These are phyloP conservation scores for Rhynchospora tenuis DNA, from an alignment of 176 grass and related monocot species.

Conservation along the genomic window DNA sequence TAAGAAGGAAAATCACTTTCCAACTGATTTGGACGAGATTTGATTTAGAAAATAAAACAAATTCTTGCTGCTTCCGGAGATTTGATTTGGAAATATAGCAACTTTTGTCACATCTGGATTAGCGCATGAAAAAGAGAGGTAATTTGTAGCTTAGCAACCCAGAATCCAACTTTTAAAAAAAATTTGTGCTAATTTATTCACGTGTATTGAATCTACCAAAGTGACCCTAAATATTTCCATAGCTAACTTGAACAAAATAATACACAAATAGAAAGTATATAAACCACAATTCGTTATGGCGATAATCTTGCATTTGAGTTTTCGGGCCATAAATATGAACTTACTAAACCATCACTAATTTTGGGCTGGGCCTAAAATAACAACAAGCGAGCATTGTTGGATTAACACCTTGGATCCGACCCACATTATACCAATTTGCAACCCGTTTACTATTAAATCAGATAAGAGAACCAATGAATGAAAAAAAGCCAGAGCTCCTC, in stretches of 20 bases:
- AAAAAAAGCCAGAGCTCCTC: background rate
- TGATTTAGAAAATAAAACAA: background rate
- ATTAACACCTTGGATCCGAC: background rate
- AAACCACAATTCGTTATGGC: background rate
- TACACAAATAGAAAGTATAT: background rate
- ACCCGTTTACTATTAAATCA: background rate
- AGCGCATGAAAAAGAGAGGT: background rate
- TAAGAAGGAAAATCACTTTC: background rate
- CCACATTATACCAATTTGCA: background rate
- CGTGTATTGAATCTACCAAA: background rate
- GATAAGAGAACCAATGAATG: slow-evolving; percentile 19
- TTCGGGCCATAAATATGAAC: slow-evolving; percentile 5
- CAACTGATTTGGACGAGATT: background rate
- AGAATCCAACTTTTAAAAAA: background rate
- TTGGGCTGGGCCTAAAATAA: background rate
- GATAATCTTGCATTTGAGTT: background rate
- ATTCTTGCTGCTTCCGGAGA: background rate
- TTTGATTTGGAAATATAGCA: background rate
- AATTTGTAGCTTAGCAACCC: background rate
- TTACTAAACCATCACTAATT: background rate
- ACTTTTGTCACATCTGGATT: background rate
- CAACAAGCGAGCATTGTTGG: background rate
- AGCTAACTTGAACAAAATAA: background rate
- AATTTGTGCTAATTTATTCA: background rate
- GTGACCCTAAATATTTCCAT: background rate